These are phyloP conservation scores for Saprolegnia diclina DNA, from an alignment of 352 stramenopile genomes.

Conservation along the genomic window DNA sequence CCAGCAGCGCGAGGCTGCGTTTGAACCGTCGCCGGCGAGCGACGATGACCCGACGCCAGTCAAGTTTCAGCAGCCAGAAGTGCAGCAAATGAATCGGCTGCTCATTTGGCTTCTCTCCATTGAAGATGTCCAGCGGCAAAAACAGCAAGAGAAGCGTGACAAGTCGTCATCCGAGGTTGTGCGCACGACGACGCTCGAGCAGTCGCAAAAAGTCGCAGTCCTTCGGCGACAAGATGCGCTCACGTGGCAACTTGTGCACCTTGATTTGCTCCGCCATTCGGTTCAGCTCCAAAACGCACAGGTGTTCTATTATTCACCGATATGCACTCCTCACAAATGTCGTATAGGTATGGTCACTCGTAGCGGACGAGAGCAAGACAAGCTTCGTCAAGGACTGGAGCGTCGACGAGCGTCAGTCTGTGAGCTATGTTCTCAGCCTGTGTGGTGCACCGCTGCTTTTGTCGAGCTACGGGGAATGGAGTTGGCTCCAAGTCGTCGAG, in stretches of 20 bases:
- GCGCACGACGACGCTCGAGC: conserved; percentile 62
- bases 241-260: conserved; percentile 74
- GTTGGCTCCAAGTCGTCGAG: conserved; percentile 19
- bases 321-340: not conserved
- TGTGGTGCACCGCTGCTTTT: conserved; percentile 72
- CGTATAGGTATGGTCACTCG: conserved; percentile 38
- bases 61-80: conserved; percentile 80
- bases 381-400: conserved; percentile 75
- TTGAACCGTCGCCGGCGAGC: not conserved
- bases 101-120: conserved; percentile 80
- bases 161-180: conserved; percentile 60
- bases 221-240: conserved; percentile 77
- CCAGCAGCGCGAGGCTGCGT: conserved; percentile 40
- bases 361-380: conserved; percentile 50
- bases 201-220: conserved; percentile 50
- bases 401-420: conserved; percentile 74
- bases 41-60: conserved; percentile 27
- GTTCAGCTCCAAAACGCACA: conserved; percentile 55
- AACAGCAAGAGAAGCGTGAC: conserved; percentile 80
- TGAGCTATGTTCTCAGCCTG: conserved; percentile 70
- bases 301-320: conserved; percentile 12
- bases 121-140: conserved; percentile 77
- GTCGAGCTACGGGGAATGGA: conserved; percentile 34
- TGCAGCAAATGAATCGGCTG: conserved; percentile 86
- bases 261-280: conserved; percentile 72